phyloP scores from a whole-genome alignment of 345 rosid genomes.

The Boechera stricta region DNA sequence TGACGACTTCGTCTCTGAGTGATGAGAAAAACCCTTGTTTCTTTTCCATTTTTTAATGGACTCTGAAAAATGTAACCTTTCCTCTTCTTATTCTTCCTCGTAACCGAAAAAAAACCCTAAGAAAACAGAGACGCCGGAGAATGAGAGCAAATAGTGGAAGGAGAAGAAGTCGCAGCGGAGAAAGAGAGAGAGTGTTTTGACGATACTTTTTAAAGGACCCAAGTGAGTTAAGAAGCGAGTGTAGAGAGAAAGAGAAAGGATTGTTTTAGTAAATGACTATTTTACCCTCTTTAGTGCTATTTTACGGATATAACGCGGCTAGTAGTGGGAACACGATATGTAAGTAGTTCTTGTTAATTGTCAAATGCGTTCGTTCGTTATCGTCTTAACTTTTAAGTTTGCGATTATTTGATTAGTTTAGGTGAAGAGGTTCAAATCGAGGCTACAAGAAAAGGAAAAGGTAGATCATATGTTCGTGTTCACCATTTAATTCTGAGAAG shows the following conservation, averaged over 20 bases:
- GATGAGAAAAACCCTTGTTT: constrained; percentile 85
- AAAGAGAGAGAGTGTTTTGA: background rate
- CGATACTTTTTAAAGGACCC: background rate
- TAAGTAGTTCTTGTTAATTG: background rate
- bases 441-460: background rate
- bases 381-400: background rate
- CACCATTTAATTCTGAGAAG: background rate
- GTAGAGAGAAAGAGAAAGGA: background rate
- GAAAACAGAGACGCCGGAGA: constrained; percentile 24
- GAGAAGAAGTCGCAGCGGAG: background rate
- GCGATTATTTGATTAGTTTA: background rate
- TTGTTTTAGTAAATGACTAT: constrained; percentile 1
- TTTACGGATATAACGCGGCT: background rate
- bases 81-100: background rate
- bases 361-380: background rate
- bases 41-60: constrained; percentile 65
- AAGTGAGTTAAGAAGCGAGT: constrained; percentile 32
- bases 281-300: constrained; percentile 11
- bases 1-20: constrained; percentile 75
- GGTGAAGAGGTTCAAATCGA: background rate
- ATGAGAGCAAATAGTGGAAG: background rate
- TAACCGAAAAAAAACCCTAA: constrained; percentile 18
- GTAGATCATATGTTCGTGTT: background rate
- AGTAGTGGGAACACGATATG: background rate
- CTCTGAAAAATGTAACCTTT: background rate